A percentile compares a stretch with the other conserved stretches of the same genome.
Evolutionary conservation across 306 rosid genomes (phyloP).

Genomic region (Gleditsia sinensis): DNA sequence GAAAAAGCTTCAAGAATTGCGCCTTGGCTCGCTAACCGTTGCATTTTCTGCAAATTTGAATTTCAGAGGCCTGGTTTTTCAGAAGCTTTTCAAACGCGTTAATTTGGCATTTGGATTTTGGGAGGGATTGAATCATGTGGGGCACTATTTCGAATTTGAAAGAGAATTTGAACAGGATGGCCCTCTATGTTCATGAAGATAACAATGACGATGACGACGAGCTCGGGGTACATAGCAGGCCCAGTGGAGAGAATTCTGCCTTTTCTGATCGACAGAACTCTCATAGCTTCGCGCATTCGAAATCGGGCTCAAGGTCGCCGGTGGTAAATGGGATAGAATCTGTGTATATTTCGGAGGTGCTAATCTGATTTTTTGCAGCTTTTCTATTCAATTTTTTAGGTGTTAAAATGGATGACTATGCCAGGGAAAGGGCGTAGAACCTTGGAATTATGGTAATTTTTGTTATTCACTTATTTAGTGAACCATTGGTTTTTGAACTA

Average conservation of each 20-base stretch:
- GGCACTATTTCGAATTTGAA: slow-evolving; percentile 80
- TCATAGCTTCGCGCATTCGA: slow-evolving; percentile 57
- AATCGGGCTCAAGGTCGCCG: slow-evolving; percentile 46
- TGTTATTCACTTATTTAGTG: not conserved
- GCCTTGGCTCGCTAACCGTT: not conserved
- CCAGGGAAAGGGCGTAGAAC: not conserved
- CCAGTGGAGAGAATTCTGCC: slow-evolving; percentile 37
- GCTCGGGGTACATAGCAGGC: slow-evolving; percentile 41
- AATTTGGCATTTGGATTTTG: not conserved
- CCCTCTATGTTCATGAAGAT: slow-evolving; percentile 76
- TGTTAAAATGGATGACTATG: not conserved
- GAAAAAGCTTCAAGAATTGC: not conserved
- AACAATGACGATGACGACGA: slow-evolving; percentile 63
- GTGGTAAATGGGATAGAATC: slow-evolving; percentile 54
- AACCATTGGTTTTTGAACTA: slow-evolving; percentile 7
- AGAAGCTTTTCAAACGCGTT: not conserved
- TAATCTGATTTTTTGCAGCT: not conserved
- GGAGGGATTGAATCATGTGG: slow-evolving; percentile 64
- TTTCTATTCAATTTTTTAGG: not conserved
- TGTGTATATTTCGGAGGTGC: slow-evolving; percentile 56
- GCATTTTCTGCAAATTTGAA: not conserved
- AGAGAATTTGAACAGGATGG: slow-evolving; percentile 85
- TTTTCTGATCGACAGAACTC: slow-evolving; percentile 55
- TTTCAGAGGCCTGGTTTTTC: not conserved
- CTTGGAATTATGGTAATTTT: not conserved